Conservation (phyloP, 1,284 basidiomycete genomes). For the Fomitopsis betulina region DNA sequence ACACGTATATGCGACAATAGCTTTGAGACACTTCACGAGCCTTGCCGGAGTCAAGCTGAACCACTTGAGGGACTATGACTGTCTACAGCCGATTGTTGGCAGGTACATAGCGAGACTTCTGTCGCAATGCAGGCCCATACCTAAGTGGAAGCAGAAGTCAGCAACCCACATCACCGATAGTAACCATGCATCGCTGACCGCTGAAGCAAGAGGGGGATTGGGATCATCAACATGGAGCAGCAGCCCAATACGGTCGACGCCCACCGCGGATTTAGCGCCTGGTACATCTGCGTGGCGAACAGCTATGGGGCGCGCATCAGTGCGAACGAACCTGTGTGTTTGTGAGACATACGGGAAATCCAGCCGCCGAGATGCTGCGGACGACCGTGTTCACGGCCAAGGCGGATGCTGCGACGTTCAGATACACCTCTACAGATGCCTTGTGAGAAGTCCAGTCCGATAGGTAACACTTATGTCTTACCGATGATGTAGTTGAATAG, state of each 20-base stretch:
- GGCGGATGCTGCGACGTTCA: conserved; percentile 18
- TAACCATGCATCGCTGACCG: too few relatives aligned
- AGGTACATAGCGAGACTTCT: too few relatives aligned
- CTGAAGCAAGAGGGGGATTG: conserved; percentile 10
- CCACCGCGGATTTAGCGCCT: conserved; percentile 7
- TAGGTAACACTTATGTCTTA: background rate
- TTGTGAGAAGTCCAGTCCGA: background rate
- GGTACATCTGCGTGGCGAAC: conserved; percentile 12
- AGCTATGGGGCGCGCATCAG: background rate
- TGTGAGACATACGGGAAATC: background rate
- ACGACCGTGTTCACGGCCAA: conserved; percentile 14
- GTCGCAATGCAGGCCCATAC: too few relatives aligned
- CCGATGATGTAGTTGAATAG: conserved; percentile 12
- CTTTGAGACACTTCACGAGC: too few relatives aligned
- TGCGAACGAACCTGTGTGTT: background rate
- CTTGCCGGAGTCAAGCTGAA: too few relatives aligned
- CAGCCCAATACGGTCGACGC: conserved; percentile 13
- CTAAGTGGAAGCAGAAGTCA: too few relatives aligned
- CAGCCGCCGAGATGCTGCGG: conserved; percentile 9
- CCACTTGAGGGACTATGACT: too few relatives aligned
- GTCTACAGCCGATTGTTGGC: too few relatives aligned
- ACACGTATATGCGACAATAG: too few relatives aligned
- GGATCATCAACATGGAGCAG: conserved; percentile 7
- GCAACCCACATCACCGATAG: too few relatives aligned
- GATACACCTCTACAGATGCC: conserved; percentile 20